These are phyloP conservation scores for Kodamaea fukazawae DNA, from an alignment of 805 yeast species.

Conservation along the genomic window DNA sequence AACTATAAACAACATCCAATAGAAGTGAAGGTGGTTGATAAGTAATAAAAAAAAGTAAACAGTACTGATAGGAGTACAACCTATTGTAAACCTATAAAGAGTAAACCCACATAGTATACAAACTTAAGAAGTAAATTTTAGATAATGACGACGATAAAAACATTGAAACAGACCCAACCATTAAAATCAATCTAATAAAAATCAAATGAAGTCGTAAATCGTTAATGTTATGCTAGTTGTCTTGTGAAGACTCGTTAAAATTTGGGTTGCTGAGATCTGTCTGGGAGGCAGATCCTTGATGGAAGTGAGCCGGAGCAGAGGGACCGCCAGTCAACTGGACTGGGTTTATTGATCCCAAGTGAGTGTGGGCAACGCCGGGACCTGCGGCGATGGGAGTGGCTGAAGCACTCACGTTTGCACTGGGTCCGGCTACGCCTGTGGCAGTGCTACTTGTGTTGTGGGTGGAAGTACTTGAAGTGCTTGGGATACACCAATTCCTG, in stretches of 20 bases:
- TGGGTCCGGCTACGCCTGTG: not conserved
- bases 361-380: conserved; percentile 1
- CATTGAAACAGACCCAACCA: conserved; percentile 1
- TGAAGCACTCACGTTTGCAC: conserved; percentile 7
- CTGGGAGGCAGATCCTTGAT: no score
- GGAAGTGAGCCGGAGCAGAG: no score
- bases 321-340: not conserved
- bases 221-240: not conserved
- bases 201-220: conserved; percentile 2
- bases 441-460: conserved; percentile 14
- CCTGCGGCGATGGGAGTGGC: conserved; percentile 6
- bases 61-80: no score
- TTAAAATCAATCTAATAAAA: conserved; percentile 2
- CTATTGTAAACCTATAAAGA: not conserved
- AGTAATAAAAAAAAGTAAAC: no score
- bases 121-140: conserved; percentile 4
- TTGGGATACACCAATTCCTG: conserved; percentile 85
- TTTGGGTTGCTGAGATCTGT: conserved; percentile 1
- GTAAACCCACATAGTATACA: conserved; percentile 5
- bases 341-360: conserved; percentile 2
- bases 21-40: no score
- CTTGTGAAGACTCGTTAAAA: conserved; percentile 5
- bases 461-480: conserved; percentile 31
- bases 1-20: no score
- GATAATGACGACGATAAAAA: conserved; percentile 1